Evolutionary conservation across 2,329 filamentous ascomycete species (phyloP), one percentile per base, ranked within the genome.

Genomic region (Daldinia eschscholtzii): DNA sequence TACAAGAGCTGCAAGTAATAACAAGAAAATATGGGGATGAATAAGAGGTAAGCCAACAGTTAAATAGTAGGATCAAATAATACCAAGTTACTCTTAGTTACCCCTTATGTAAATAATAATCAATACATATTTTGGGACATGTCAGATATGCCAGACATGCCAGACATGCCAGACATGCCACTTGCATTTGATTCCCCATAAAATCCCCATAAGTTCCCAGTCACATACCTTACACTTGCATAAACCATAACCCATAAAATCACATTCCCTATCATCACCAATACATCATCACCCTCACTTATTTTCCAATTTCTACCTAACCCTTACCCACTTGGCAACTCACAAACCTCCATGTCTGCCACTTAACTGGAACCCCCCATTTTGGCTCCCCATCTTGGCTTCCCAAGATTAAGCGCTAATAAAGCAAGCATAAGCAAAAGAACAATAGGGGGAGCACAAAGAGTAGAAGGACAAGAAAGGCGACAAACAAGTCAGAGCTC

Each of bases 201-300:
- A 35, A 9, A 2, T 10, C 33, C 10, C 33, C 33, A 35, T 35
- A 9, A 35, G 10, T 35, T 35, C 10, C 6, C 33, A 35, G 33
- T 35, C 33, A 35, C 33, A 35, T 35, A 35, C n/a, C n/a, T 35
- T 53, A 30, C 3, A 53, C 64, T 64, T 64, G 56, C 65, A 68
- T 68, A 61, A 61, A 42, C 57, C 57, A 61, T 33, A 50, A 44
- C 42, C 52, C 41, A 53, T 56, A 61, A 33, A 52, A 53, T 20
- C 55, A 42, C 42, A 44, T 50, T 42, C 26, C 33, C 20, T 35
- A 59, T 58, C 66, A 65, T 65, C 59, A 69, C 58, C 23, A 57
- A 57, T 39, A 42, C 63, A 69, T 64, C 67, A 66, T 52, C 67
- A 46, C 42, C 28, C 7, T 63, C 39, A 23, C 28, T 42, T 23